Conservation (phyloP, 495 filamentous ascomycete species). For the Aspergillus taichungensis region DNA sequence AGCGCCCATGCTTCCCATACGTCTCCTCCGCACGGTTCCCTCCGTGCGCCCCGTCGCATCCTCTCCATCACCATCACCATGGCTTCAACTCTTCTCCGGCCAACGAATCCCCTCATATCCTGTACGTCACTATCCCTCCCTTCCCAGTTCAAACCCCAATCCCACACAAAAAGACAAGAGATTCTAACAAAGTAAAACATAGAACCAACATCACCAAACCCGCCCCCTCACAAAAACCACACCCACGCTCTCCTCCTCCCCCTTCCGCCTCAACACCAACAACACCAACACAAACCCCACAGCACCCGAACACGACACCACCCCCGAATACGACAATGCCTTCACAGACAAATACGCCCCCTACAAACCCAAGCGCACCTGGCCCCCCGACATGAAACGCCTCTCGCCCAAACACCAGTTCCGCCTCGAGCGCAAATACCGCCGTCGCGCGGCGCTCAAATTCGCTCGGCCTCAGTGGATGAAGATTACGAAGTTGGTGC, state of each 20-base stretch:
- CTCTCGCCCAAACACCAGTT: conserved; percentile 79
- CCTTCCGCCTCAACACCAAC: conserved; percentile 31
- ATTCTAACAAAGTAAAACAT: background rate
- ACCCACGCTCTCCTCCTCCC: conserved; percentile 16
- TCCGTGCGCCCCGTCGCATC: too few relatives aligned
- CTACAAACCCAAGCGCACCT: conserved; percentile 75
- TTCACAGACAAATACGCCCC: conserved; percentile 39
- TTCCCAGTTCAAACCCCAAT: background rate
- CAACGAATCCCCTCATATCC: too few relatives aligned
- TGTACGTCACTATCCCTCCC: too few relatives aligned
- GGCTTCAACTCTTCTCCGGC: too few relatives aligned
- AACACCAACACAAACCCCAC: conserved; percentile 5
- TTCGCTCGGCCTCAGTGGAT: conserved; percentile 66
- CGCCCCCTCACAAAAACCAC: conserved; percentile 12
- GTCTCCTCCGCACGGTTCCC: too few relatives aligned
- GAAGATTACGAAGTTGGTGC: conserved; percentile 59
- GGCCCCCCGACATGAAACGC: conserved; percentile 87
- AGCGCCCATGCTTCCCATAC: too few relatives aligned
- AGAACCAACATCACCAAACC: background rate
- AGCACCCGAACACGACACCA: background rate
- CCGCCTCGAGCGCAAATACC: conserved; percentile 54
- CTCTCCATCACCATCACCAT: too few relatives aligned
- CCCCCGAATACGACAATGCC: conserved; percentile 1
- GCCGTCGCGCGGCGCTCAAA: conserved; percentile 60
- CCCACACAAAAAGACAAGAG: background rate